Evolutionary conservation across 805 yeast species (phyloP), one percentile per base, ranked within the genome.

Genomic region (Metschnikowia proteae): DNA sequence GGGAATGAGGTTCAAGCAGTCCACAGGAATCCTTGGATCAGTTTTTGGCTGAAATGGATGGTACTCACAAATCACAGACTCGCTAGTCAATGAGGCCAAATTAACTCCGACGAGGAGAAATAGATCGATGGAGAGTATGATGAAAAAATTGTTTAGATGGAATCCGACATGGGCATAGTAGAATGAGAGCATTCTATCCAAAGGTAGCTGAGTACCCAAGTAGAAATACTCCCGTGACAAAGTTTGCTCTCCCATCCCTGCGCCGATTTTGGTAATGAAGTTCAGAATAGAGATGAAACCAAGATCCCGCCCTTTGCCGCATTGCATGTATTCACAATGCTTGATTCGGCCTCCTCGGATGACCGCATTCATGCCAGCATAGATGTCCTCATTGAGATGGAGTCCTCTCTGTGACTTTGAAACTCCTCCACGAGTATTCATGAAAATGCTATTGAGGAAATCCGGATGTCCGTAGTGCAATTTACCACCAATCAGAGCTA

Each of bases 231-330:
- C 95, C 71, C 95, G 78, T 27, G 91, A 85, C 52, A 86, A 72
- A 83, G 86, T 84, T 67, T 86, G 95, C 69, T 86, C 95, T 67
- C 94, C 94, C 95, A 86, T 86, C 70, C 95, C 95, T 57, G 94
- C 91, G 69, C 95, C 95, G 78, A 86, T 86, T 70, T 86, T 86
- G 37, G 91, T 86, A 23, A 90, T 86, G 78, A 86, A 86, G 69
- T 86, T 86, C 76, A 86, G 75, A 70, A 86, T 86, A 4, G 94
- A 85, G 51, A 90, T 90, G 68, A 86, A 86, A 64, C 95, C 95
- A 60, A 86, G 76, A 78, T 86, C 95, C 76, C 95, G 78, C 65
- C 95, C 95, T 70, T 86, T 86, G 71, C 95, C 95, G 80, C 95
- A 86, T 72, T 86, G 95, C 70, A 82, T 84, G 65, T 86, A 86